Evolutionary conservation across 2,329 filamentous ascomycete genomes (phyloP).

Genomic region (Nectriaceae sp.): DNA sequence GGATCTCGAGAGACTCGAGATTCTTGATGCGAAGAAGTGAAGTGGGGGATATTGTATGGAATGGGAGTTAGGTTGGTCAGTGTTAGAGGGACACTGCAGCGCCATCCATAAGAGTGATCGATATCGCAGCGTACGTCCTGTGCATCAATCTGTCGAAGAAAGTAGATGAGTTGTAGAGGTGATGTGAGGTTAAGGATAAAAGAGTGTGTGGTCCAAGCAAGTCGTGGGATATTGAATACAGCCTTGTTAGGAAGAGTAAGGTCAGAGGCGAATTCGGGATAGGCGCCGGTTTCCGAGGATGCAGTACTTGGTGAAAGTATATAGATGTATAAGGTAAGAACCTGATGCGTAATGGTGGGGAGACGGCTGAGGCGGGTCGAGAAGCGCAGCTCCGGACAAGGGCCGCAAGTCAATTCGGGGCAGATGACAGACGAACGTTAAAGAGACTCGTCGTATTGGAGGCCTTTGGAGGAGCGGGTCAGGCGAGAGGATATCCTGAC

Average conservation of each 20-base stretch:
- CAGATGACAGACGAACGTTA: background rate
- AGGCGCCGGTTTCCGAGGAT: constrained; percentile 20
- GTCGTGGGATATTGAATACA: constrained; percentile 20
- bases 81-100: constrained; percentile 12
- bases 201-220: constrained; percentile 13
- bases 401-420: background rate
- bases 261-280: constrained; percentile 25
- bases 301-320: background rate
- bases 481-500: constrained; percentile 20
- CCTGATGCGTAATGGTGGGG: background rate
- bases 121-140: constrained; percentile 1
- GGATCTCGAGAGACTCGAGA: constrained; percentile 3
- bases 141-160: constrained; percentile 1
- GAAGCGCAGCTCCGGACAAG: background rate
- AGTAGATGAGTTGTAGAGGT: constrained; percentile 8
- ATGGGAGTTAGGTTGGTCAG: constrained; percentile 15
- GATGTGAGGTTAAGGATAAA: constrained; percentile 9
- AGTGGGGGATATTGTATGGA: no score
- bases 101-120: constrained; percentile 23
- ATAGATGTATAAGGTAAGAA: background rate
- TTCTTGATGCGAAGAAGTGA: constrained; percentile 3
- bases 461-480: constrained; percentile 16
- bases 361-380: background rate
- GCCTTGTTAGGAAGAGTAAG: constrained; percentile 14
- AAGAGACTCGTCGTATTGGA: background rate